Evolutionary conservation across 768 basidiomycete genomes (phyloP).

Genomic region (Pleurotus cornucopiae): DNA sequence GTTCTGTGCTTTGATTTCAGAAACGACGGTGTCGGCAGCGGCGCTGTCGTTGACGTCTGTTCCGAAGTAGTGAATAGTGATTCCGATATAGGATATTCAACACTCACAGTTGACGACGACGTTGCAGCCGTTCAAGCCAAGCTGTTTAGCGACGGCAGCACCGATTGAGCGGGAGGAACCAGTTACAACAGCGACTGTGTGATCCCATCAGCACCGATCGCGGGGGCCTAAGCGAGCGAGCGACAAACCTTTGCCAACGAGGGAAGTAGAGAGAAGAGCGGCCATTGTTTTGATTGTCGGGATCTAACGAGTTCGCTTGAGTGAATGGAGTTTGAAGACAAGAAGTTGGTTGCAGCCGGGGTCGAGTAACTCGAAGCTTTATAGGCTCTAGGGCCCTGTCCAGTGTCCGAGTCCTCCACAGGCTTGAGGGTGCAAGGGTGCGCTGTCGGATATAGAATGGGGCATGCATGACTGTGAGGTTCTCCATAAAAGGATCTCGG

Average conservation of each 20-base stretch:
- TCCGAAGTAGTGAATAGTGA: neutral
- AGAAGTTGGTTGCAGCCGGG: neutral
- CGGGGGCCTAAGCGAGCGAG: too few species aligned
- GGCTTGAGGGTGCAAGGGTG: neutral
- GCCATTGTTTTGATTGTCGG: neutral
- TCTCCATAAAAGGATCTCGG: neutral
- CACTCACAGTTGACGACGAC: constrained; percentile 44
- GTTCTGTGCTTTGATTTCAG: constrained; percentile 36
- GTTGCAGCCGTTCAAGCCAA: constrained; percentile 54
- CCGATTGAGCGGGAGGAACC: constrained; percentile 63
- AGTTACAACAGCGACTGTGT: constrained; percentile 22
- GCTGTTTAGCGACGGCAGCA: constrained; percentile 46
- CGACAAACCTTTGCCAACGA: constrained; percentile 4
- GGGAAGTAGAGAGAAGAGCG: constrained; percentile 2
- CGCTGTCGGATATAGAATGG: constrained; percentile 4
- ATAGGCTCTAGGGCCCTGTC: neutral
- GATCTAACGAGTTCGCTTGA: neutral
- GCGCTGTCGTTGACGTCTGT: constrained; percentile 34
- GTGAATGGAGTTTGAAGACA: neutral
- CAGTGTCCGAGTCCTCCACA: neutral
- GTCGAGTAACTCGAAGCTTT: neutral
- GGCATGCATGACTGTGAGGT: neutral
- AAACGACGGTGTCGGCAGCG: constrained; percentile 43
- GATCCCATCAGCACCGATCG: neutral
- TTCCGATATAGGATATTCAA: neutral